A percentile compares a stretch with the other conserved stretches of the same genome.
Conservation (phyloP, 2,329 filamentous ascomycete species). For the Ramichloridium luteum region DNA sequence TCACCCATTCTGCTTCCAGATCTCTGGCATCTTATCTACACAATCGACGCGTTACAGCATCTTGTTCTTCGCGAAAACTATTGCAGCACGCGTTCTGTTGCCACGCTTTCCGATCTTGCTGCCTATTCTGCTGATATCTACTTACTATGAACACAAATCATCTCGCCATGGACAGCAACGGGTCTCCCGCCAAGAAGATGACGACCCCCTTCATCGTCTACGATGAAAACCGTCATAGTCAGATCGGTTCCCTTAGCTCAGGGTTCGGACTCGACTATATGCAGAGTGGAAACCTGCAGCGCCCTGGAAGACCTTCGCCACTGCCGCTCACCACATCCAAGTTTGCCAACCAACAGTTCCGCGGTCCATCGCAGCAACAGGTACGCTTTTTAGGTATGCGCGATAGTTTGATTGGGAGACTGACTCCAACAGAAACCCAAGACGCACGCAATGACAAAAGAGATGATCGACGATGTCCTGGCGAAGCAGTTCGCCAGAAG, state of each 20-base stretch:
- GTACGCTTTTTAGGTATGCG: too few relatives aligned
- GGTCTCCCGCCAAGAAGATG: conserved; percentile 14
- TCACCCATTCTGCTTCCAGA: too few relatives aligned
- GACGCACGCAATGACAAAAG: conserved; percentile 3
- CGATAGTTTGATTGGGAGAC: too few relatives aligned
- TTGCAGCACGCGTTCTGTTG: too few relatives aligned
- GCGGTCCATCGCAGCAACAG: conserved; percentile 3
- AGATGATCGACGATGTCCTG: conserved; percentile 55
- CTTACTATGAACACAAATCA: conserved; percentile 1
- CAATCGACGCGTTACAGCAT: too few relatives aligned
- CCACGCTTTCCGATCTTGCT: too few relatives aligned
- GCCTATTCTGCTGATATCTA: too few relatives aligned
- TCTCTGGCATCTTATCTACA: too few relatives aligned
- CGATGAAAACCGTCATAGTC: conserved; percentile 13
- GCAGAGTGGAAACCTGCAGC: too few relatives aligned
- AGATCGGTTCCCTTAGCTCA: conserved; percentile 11
- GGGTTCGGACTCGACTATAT: too few relatives aligned
- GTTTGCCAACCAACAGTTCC: conserved; percentile 22
- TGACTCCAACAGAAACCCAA: too few relatives aligned
- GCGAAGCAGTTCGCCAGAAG: conserved; percentile 57
- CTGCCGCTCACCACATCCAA: conserved; percentile 28
- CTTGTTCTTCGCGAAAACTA: too few relatives aligned
- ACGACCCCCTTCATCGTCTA: conserved; percentile 13
- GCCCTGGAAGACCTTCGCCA: conserved; percentile 13
- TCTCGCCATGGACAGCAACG: conserved; percentile 15